Base-by-base conservation (phyloP, 2,329 filamentous ascomycete species). In the Akanthomyces lecanii region DNA sequence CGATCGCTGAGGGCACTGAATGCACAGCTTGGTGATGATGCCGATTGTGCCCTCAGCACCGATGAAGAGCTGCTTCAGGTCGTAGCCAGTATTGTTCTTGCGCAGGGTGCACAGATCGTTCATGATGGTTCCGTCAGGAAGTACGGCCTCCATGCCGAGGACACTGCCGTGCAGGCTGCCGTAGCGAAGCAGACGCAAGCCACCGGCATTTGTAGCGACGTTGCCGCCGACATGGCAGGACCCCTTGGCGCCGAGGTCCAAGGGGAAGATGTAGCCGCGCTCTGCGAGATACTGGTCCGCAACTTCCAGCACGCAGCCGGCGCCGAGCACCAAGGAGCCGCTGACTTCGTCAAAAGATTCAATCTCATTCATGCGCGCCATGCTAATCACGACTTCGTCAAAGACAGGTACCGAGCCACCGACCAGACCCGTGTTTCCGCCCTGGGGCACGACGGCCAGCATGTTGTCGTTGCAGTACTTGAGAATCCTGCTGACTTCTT, bases 41-140 rank as follows among this genome's bases (percentile, higher is more conserved):
- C 95, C 95, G 66, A 98, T 89, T 5, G 95, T 98, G 28, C 95
- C 95, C 76, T 99, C 95, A 38, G 88, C 91, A 52, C 95, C 95
- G 70, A 99, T 96, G 75, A 99, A 97, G 42, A 97, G 84, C 77
- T 97, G 94, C 81, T 97, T 97, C 63, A 97, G 77, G 74, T 99
- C 96, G 77, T 98, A 99, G 33, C 95, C 95, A 2, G 95, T 99
- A 79, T 99, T 99, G 82, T 99, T 98, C 82, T 99, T 99, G 68
- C 95, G 87, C 63, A 99, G 81, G 64, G 85, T 93, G 69, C 86
- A 89, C 38, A 99, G 86, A 70, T 97, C 92, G 70, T 98, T 88
- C 52, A 99, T 83, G 68, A 99, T 85, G 7, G 92, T 97, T 61
- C 95, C 95, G 72, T 99, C 91, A 0, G 95, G 91, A 47, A 99